Percentiles rank a stretch among this genome's conserved stretches.
phyloP scores from a whole-genome alignment of 768 basidiomycete genomes.

The Rhizopogon vinicolor region DNA sequence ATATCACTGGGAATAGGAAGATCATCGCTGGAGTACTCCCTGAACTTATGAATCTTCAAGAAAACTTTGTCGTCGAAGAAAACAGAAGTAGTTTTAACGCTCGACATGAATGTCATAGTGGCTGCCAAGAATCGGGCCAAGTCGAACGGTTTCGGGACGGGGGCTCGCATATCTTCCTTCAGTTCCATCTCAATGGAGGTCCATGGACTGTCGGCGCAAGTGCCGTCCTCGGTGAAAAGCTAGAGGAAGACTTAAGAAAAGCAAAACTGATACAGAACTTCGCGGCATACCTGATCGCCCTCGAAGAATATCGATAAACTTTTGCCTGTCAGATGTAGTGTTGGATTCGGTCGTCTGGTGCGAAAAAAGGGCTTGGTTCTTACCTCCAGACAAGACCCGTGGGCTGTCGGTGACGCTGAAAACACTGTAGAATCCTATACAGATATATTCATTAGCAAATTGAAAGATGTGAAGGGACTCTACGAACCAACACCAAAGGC shows the following conservation, averaged over 20 bases:
- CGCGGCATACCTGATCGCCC: constrained; percentile 6
- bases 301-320: constrained; percentile 3
- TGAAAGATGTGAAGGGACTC: background rate
- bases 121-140: constrained; percentile 44
- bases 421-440: constrained; percentile 21
- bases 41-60: background rate
- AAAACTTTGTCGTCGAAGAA: background rate
- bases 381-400: constrained; percentile 19
- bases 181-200: constrained; percentile 46
- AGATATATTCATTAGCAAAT: background rate
- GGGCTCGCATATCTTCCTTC: constrained; percentile 30
- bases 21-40: background rate
- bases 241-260: background rate
- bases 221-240: background rate
- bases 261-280: background rate
- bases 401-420: constrained; percentile 26
- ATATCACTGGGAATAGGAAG: background rate
- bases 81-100: constrained; percentile 20
- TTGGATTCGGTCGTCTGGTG: background rate
- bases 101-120: constrained; percentile 44
- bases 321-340: background rate
- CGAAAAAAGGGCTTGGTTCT: background rate
- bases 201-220: constrained; percentile 21
- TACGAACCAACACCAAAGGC: constrained; percentile 33
- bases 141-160: constrained; percentile 40